Conservation (phyloP, 306 rosid species). For the Calophaca sinica region DNA sequence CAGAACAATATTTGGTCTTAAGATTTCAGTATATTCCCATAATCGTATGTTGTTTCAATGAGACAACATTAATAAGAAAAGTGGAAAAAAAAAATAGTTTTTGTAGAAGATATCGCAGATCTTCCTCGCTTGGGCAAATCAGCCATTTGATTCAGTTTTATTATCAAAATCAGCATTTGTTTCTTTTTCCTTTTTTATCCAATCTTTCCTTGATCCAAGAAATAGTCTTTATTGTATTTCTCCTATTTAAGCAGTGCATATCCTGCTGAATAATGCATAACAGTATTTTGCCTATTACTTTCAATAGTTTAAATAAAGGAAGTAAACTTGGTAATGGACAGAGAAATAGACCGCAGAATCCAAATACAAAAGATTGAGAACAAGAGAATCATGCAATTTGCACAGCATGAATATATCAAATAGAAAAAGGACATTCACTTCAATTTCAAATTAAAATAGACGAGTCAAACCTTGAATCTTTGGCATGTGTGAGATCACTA, state of each 20-base stretch:
- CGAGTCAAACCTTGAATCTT: slow-evolving; percentile 65
- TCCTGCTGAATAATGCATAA: too few relatives aligned
- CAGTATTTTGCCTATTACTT: too few relatives aligned
- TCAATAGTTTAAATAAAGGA: slow-evolving; percentile 4
- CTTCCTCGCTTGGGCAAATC: too few relatives aligned
- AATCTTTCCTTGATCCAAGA: too few relatives aligned
- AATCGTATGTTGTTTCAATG: slow-evolving; percentile 22
- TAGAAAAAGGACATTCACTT: slow-evolving; percentile 15
- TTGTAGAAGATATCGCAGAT: too few relatives aligned
- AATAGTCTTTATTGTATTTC: too few relatives aligned
- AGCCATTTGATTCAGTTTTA: too few relatives aligned
- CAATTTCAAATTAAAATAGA: slow-evolving; percentile 32
- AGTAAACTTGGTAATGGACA: slow-evolving; percentile 12
- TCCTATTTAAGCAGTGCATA: too few relatives aligned
- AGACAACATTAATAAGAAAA: slow-evolving; percentile 7
- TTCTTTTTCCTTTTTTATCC: too few relatives aligned
- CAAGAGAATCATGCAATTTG: slow-evolving; percentile 33
- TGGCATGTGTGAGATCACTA: slow-evolving; percentile 57
- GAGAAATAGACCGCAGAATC: slow-evolving; percentile 28
- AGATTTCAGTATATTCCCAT: slow-evolving; percentile 25
- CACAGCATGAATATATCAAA: slow-evolving; percentile 31
- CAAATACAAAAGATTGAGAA: slow-evolving; percentile 26
- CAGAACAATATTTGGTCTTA: slow-evolving; percentile 9
- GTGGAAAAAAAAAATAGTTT: background rate
- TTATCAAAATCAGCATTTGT: too few relatives aligned